These are phyloP conservation scores for Sistotremastrum niveocremeum DNA, from an alignment of 768 basidiomycete genomes.

Conservation along the genomic window DNA sequence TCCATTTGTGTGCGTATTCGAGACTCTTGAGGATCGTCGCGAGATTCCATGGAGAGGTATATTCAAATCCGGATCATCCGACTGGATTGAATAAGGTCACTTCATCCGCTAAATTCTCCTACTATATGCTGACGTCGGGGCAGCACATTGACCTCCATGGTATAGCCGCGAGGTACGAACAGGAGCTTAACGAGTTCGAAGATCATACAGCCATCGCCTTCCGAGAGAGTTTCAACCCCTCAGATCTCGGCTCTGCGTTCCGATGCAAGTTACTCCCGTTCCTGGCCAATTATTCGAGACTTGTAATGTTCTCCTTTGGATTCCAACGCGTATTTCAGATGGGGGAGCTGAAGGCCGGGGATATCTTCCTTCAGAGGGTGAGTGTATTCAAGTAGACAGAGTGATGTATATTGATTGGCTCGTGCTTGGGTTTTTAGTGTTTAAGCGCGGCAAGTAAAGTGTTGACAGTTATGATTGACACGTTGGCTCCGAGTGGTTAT, in stretches of 20 bases:
- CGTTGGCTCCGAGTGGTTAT: conserved; percentile 55
- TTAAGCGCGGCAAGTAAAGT: conserved; percentile 57
- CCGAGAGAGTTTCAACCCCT: too few species aligned
- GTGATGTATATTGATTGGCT: not conserved
- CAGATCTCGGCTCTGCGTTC: too few species aligned
- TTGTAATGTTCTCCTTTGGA: conserved; percentile 80
- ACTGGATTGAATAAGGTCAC: conserved; percentile 57
- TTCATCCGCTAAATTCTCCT: not conserved
- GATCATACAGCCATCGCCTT: too few species aligned
- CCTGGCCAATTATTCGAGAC: conserved; percentile 39
- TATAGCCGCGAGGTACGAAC: too few species aligned
- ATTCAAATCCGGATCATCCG: conserved; percentile 53
- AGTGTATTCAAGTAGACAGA: conserved; percentile 13
- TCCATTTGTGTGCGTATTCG: conserved; percentile 65
- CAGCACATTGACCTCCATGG: too few species aligned
- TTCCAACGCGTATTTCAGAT: conserved; percentile 73
- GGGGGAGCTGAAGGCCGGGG: conserved; percentile 47
- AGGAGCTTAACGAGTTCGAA: too few species aligned
- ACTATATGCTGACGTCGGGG: not conserved
- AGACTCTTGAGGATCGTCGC: conserved; percentile 56
- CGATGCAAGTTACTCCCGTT: too few species aligned
- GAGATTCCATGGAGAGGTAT: conserved; percentile 65
- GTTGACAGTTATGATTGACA: conserved; percentile 49
- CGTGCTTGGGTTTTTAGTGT: conserved; percentile 30
- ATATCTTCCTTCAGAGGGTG: conserved; percentile 58